Percentiles rank a stretch among this genome's conserved stretches.
phyloP scores from a whole-genome alignment of 225 moss, liverwort and hornwort species.

The Thuidium tamariscinum region DNA sequence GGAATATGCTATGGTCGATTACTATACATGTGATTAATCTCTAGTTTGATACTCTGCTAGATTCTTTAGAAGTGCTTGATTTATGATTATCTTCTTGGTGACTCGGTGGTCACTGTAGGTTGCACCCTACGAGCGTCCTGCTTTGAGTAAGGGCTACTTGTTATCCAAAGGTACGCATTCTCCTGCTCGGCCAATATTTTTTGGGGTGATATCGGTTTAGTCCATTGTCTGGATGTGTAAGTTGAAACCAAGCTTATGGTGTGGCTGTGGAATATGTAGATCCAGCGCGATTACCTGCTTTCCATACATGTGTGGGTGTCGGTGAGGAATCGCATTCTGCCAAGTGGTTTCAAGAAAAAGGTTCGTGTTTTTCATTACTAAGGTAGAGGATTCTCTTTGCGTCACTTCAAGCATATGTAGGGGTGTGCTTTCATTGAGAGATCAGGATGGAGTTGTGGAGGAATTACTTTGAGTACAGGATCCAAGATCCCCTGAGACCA shows the following conservation, averaged over 20 bases:
- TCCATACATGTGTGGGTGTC: conserved; percentile 85
- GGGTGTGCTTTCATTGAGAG: neutral
- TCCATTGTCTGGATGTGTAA: neutral
- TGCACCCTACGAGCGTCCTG: conserved; percentile 94
- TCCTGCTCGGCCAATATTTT: neutral
- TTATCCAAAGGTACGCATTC: conserved; percentile 43
- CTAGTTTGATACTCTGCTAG: neutral
- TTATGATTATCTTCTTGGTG: neutral
- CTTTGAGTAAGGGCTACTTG: conserved; percentile 82
- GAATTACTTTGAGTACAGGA: neutral
- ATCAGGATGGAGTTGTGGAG: neutral
- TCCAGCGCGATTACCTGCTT: conserved; percentile 60
- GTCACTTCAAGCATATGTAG: neutral
- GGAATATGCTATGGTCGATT: neutral
- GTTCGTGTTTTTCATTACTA: conserved; percentile 11
- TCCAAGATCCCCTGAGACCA: neutral
- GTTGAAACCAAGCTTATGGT: neutral
- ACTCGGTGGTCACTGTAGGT: conserved; percentile 35
- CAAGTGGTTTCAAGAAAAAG: conserved; percentile 95
- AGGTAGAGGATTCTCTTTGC: neutral
- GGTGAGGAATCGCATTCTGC: conserved; percentile 57
- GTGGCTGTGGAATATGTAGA: conserved; percentile 22
- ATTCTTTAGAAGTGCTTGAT: neutral
- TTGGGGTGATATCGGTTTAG: neutral
- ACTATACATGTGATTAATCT: neutral